Percentiles rank a stretch among this genome's conserved stretches.
These are phyloP conservation scores for Tillandsia fasciculata DNA, from an alignment of 176 grass and related monocot species.

Conservation along the genomic window DNA sequence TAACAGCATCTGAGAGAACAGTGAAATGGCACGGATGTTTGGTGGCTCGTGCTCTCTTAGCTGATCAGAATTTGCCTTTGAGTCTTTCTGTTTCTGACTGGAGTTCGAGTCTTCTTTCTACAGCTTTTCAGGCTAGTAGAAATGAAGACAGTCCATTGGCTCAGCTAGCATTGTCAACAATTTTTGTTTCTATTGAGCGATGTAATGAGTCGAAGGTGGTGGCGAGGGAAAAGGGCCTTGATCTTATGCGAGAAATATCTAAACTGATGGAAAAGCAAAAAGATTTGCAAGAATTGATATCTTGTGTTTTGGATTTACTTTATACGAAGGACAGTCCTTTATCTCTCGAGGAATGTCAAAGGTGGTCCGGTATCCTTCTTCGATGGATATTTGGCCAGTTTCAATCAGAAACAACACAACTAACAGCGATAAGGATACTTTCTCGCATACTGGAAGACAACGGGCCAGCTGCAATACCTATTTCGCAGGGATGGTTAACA, in stretches of 20 bases:
- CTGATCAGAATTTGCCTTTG: slow-evolving; percentile 52
- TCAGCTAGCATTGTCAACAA: slow-evolving; percentile 70
- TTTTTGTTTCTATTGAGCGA: slow-evolving; percentile 68
- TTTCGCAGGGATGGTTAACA: slow-evolving; percentile 97
- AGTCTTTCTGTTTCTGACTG: slow-evolving; percentile 68
- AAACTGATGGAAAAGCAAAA: slow-evolving; percentile 72
- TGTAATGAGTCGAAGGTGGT: slow-evolving; percentile 72
- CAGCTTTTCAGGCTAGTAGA: slow-evolving; percentile 73
- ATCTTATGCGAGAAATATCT: slow-evolving; percentile 68
- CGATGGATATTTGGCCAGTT: slow-evolving; percentile 78
- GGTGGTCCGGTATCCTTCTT: slow-evolving; percentile 85
- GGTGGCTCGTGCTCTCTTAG: slow-evolving; percentile 70
- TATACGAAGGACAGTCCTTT: slow-evolving; percentile 71
- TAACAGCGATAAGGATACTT: slow-evolving; percentile 66
- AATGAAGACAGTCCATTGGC: slow-evolving; percentile 66
- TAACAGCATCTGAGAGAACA: slow-evolving; percentile 83
- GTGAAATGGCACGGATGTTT: slow-evolving; percentile 94
- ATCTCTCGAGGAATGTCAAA: slow-evolving; percentile 84
- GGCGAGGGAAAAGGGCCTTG: slow-evolving; percentile 70
- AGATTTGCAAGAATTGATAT: slow-evolving; percentile 74
- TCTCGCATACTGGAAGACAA: slow-evolving; percentile 77
- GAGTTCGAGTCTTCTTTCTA: slow-evolving; percentile 86
- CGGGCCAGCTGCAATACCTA: slow-evolving; percentile 65
- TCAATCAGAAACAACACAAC: slow-evolving; percentile 50
- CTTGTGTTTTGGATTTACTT: slow-evolving; percentile 50